A percentile compares a stretch with the other conserved stretches of the same genome.
Conservation (phyloP, 2,329 filamentous ascomycete genomes). For the Penicillium sp. region DNA sequence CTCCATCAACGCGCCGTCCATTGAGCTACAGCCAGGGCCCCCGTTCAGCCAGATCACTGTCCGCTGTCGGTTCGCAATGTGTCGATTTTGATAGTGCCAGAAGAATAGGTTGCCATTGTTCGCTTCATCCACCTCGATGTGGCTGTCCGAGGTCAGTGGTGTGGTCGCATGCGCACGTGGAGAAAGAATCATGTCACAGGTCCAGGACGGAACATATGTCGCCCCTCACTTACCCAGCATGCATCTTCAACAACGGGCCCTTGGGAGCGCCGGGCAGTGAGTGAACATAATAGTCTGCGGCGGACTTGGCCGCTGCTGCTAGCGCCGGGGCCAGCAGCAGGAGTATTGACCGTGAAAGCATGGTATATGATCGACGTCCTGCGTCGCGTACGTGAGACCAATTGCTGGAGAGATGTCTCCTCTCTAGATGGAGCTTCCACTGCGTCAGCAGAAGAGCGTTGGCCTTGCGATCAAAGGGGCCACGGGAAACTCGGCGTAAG, state of each 20-base stretch:
- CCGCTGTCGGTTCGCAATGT: slow-evolving; percentile 84
- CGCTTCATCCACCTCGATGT: slow-evolving; percentile 81
- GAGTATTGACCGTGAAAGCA: slow-evolving; percentile 23
- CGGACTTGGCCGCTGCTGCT: slow-evolving; percentile 44
- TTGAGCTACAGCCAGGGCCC: slow-evolving; percentile 92
- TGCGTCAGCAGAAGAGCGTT: slow-evolving; percentile 1
- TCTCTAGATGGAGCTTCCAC: not conserved
- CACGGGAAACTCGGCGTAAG: not conserved
- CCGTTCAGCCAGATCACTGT: slow-evolving; percentile 97
- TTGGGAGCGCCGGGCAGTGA: slow-evolving; percentile 77
- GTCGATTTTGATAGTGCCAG: slow-evolving; percentile 94
- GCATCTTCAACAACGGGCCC: slow-evolving; percentile 84
- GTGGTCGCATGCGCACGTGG: slow-evolving; percentile 1
- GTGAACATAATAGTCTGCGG: slow-evolving; percentile 85
- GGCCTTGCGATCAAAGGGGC: not conserved
- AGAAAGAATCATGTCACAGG: no score
- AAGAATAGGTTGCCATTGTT: slow-evolving; percentile 95
- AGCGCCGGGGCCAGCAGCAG: slow-evolving; percentile 22
- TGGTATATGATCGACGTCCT: slow-evolving; percentile 7
- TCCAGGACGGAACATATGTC: no score
- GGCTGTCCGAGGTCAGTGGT: slow-evolving; percentile 47
- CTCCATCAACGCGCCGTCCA: slow-evolving; percentile 95
- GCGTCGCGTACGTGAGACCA: slow-evolving; percentile 7
- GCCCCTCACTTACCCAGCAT: slow-evolving; percentile 70
- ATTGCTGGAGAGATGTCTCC: slow-evolving; percentile 19